Base-by-base conservation (phyloP, 2,329 filamentous ascomycete species). In the Fusarium compactum region DNA sequence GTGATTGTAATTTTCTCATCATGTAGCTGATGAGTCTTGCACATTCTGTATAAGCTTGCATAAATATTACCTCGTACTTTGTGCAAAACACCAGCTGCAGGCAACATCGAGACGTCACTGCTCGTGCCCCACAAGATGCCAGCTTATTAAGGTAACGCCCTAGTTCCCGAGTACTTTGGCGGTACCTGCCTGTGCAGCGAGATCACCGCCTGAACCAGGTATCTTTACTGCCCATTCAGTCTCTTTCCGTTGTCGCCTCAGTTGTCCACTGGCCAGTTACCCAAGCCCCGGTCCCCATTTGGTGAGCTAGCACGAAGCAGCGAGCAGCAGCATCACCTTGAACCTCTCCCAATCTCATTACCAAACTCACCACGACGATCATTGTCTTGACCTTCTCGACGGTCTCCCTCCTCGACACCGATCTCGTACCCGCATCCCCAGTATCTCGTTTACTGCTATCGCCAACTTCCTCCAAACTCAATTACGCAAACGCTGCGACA, bases 61-160 rank as follows among this genome's bases (percentile, higher is more conserved):
- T 34, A 70, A 61, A 11, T 16, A 16, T 51, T 14, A 14, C 27
- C 18, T 15, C 32, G 45, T 30, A 12, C 47, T 51, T 70, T 61
- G 54, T 70, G 67, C 54, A 63, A 57, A 20, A 27, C 30, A 53
- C 52, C 45, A 22, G 55, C 59, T 62, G 74, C 75, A 77, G 76
- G 76, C 77, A 78, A 75, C 77, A 78, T 78, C 75, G 77, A 77
- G 75, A 79, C 77, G 77, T 79, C 77, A 79, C 77, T 78, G 56
- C 52, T 64, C 38, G 10, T 43, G 69, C 65, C 72, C 72, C 74
- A 75, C 74, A 62, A 44, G 10, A 55, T 50, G 30, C 45, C 58
- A 46, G 69, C 69, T 70, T 70, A 70, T 54, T 65, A 59, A 67
- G 65, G 65, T 51, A 48, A 16, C 59, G 34, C 53, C 50, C 46